Percentiles rank a stretch among this genome's conserved stretches.
These are phyloP conservation scores for Septoria petroselini DNA, from an alignment of 2,329 filamentous ascomycete genomes.

Conservation along the genomic window DNA sequence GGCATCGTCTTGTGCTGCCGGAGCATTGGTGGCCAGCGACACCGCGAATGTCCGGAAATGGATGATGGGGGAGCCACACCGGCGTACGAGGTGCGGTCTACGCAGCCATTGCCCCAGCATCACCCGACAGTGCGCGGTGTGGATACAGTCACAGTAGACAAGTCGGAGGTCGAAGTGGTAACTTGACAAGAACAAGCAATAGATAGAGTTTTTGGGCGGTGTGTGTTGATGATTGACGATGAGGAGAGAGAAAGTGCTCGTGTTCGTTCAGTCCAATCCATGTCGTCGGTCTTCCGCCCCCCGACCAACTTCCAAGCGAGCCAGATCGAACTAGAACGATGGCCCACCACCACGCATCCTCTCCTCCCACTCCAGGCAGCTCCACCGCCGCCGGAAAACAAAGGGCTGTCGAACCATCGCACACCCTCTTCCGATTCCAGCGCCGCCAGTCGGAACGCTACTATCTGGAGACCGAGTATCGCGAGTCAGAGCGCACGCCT, in stretches of 20 bases:
- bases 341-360: neutral
- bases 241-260: no score
- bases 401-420: slow-evolving; percentile 11
- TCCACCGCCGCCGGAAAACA: slow-evolving; percentile 25
- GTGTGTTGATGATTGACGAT: neutral
- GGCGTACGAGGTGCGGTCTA: slow-evolving; percentile 19
- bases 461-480: slow-evolving; percentile 35
- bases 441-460: slow-evolving; percentile 38
- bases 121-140: slow-evolving; percentile 5
- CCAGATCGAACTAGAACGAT: slow-evolving; percentile 1
- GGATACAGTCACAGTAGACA: no score
- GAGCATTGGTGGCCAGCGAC: slow-evolving; percentile 5
- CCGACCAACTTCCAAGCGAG: neutral
- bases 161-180: no score
- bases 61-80: slow-evolving; percentile 7
- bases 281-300: slow-evolving; percentile 3
- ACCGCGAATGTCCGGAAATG: slow-evolving; percentile 7
- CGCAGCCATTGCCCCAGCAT: slow-evolving; percentile 27
- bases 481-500: slow-evolving; percentile 30
- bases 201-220: no score
- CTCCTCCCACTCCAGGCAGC: slow-evolving; percentile 7
- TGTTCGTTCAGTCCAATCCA: neutral
- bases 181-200: neutral
- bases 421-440: slow-evolving; percentile 37
- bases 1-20: slow-evolving; percentile 3